A percentile compares a stretch with the other conserved stretches of the same genome.
phyloP scores from a whole-genome alignment of 768 basidiomycete species.

The Lactarius vividus region DNA sequence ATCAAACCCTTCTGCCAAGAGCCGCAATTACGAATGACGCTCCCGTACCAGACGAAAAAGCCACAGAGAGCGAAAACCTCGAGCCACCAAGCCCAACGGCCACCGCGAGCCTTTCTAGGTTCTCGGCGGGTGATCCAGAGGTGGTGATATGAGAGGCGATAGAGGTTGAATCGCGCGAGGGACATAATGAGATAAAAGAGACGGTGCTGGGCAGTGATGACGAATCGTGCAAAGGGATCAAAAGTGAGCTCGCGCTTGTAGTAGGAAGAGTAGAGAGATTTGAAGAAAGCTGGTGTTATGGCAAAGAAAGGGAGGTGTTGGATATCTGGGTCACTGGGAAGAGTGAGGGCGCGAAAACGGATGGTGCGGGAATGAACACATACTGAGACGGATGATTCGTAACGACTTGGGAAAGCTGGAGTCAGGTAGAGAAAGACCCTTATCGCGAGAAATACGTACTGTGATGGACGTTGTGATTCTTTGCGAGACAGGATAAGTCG shows the following conservation, averaged over 20 bases:
- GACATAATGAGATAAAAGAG: conserved; percentile 90
- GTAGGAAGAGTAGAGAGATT: conserved; percentile 88
- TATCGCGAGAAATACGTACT: conserved; percentile 49
- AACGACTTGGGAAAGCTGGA: conserved; percentile 56
- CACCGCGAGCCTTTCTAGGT: conserved; percentile 60
- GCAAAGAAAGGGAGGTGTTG: conserved; percentile 93
- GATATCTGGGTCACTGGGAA: conserved; percentile 73
- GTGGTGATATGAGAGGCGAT: conserved; percentile 79
- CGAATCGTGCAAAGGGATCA: conserved; percentile 60
- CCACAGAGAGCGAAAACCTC: conserved; percentile 75
- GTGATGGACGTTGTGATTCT: conserved; percentile 97
- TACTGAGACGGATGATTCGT: conserved; percentile 98
- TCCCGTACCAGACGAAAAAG: conserved; percentile 88
- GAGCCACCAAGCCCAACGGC: conserved; percentile 72
- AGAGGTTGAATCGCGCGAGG: conserved; percentile 94
- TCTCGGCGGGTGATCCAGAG: conserved; percentile 65
- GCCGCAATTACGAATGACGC: conserved; percentile 67
- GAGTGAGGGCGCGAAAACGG: conserved; percentile 19
- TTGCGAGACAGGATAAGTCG: conserved; percentile 20
- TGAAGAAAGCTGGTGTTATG: conserved; percentile 83
- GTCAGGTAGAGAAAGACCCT: conserved; percentile 10
- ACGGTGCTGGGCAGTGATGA: conserved; percentile 82
- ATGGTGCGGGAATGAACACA: conserved; percentile 30
- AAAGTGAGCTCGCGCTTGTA: conserved; percentile 85
- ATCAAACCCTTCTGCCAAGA: conserved; percentile 64